Base-by-base conservation (phyloP, 768 basidiomycete species). In the Candolleomyces aberdarensis region DNA sequence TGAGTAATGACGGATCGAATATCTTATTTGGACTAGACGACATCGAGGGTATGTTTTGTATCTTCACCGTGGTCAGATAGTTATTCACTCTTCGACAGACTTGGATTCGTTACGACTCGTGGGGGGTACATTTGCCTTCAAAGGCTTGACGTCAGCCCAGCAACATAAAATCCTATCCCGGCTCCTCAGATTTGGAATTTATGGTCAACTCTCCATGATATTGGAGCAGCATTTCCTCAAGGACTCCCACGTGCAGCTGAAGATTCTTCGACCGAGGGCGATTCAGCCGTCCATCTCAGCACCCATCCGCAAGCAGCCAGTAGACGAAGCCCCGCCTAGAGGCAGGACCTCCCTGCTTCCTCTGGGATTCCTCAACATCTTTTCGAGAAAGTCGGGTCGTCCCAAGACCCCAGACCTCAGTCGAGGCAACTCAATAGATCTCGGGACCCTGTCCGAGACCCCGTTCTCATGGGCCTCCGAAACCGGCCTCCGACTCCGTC, bases 51-150 rank as follows among this genome's bases (percentile, higher is more conserved):
- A 56, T 62, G 79, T 71, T 15, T 39, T 32, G 11, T 36, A 36
- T 36, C 36, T 10, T 11, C 26, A 26, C 26, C 26, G 31, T 8
- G 48, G 44, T 31, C 32, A n/a, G 40, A 20, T n/a, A 53, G n/a
- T 49, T 41, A 54, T n/a, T 20, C 51, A 22, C 41, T 22, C 22
- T 43, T 50, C 14, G 26, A 19, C 19, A 20, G 32, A 11, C 29
- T 15, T 15, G 11, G 52, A n/a, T 13, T 36, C 36, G 36, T 11
- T 11, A 36, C 75, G 72, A 29, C 69, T 87, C 36, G 78, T 89
- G 8, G 88, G 88, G 5, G 88, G 88, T 0, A 86, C 82, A 1
- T 89, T 91, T 67, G 67, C 74, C 0, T 76, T 90, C 61, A 76
- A 74, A 62, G 85, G 82, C 10, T 64, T 81, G 14, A 70, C 69